These are phyloP conservation scores for Tuber brumale DNA, from an alignment of 495 filamentous ascomycete species.

Conservation along the genomic window DNA sequence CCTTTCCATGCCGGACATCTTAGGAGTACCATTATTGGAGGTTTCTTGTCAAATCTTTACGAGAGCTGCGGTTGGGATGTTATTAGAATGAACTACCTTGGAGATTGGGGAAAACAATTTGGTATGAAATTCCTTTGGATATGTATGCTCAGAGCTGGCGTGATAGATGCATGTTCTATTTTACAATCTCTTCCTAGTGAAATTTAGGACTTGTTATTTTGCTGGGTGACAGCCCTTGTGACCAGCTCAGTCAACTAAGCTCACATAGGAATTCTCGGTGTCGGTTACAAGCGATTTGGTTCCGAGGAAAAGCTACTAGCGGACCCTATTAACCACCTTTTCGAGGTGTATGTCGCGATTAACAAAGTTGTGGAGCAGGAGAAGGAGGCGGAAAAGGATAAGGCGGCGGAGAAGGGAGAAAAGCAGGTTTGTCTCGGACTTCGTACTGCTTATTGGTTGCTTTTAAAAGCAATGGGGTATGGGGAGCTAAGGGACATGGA, in stretches of 20 bases:
- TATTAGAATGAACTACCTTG: constrained; percentile 58
- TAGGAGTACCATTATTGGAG: constrained; percentile 61
- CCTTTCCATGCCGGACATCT: constrained; percentile 64
- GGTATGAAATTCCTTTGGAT: constrained; percentile 40
- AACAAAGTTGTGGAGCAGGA: constrained; percentile 53
- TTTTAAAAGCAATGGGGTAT: constrained; percentile 1
- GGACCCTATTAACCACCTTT: constrained; percentile 60
- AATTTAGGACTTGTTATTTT: not conserved
- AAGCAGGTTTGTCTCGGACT: constrained; percentile 44
- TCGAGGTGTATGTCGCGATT: constrained; percentile 59
- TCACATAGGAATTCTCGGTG: constrained; percentile 46
- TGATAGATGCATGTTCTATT: not conserved
- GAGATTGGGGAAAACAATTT: constrained; percentile 64
- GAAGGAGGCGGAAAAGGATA: constrained; percentile 50
- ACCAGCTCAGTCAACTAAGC: not conserved
- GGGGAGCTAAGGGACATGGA: not conserved
- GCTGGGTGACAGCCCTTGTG: not conserved
- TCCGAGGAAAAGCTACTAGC: constrained; percentile 51
- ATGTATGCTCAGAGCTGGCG: not conserved
- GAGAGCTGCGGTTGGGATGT: constrained; percentile 58
- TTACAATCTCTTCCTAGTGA: constrained; percentile 6
- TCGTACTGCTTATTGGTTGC: constrained; percentile 4
- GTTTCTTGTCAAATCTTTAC: constrained; percentile 58
- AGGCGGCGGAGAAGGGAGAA: constrained; percentile 47
- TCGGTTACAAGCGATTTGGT: constrained; percentile 56